A percentile compares a stretch with the other conserved stretches of the same genome.
Conservation (phyloP, 2,329 filamentous ascomycete species). For the Fusarium haematococcum region DNA sequence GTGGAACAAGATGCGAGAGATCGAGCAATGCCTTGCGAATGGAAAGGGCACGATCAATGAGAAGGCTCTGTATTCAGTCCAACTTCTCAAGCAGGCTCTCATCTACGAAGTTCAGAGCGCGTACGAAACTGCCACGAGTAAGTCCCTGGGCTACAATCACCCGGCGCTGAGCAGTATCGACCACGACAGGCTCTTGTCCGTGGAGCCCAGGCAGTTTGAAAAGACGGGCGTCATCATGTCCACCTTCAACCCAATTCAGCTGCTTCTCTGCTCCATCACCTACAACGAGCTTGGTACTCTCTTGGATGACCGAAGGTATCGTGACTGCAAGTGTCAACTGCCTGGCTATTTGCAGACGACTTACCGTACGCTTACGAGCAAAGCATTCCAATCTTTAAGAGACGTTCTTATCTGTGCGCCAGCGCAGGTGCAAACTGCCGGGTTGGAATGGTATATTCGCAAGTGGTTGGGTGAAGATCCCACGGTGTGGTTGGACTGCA, state of each 20-base stretch:
- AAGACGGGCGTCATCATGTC: conserved; percentile 14
- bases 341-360: not conserved
- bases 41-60: conserved; percentile 1
- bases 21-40: conserved; percentile 43
- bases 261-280: conserved; percentile 50
- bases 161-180: conserved; percentile 41
- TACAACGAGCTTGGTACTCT: conserved; percentile 46
- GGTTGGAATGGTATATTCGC: conserved; percentile 20
- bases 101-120: conserved; percentile 23
- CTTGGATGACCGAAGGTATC: conserved; percentile 27
- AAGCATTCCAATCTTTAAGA: conserved; percentile 19
- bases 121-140: conserved; percentile 19
- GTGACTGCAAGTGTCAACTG: not conserved
- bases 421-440: not conserved
- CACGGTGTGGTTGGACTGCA: conserved; percentile 30
- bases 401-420: conserved; percentile 14
- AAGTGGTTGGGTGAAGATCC: conserved; percentile 8
- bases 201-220: conserved; percentile 47
- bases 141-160: not conserved
- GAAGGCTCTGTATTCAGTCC: conserved; percentile 32
- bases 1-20: conserved; percentile 48
- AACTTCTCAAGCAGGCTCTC: conserved; percentile 39
- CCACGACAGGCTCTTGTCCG: conserved; percentile 52
- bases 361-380: conserved; percentile 5
- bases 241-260: conserved; percentile 30